A percentile compares a stretch with the other conserved stretches of the same genome.
Conservation (phyloP, 768 basidiomycete genomes). For the Psilocybe azurescens region DNA sequence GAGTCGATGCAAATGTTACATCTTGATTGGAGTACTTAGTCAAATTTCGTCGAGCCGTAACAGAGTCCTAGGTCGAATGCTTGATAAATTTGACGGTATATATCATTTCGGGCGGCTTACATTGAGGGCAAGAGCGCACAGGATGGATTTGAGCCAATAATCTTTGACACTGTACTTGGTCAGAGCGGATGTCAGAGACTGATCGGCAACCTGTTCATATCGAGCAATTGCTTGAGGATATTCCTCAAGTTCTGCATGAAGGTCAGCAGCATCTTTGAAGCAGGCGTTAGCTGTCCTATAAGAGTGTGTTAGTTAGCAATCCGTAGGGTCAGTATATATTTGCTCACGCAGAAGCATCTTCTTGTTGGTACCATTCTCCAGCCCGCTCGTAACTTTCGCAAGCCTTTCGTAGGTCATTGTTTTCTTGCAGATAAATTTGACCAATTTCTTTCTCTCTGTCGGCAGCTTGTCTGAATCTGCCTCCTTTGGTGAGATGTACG, state of each 20-base stretch:
- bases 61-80: conserved; percentile 65
- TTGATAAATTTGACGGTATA: background rate
- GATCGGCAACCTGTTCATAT: conserved; percentile 90
- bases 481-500: conserved; percentile 77
- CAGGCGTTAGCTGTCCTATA: conserved; percentile 92
- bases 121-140: conserved; percentile 88
- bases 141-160: conserved; percentile 87
- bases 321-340: conserved; percentile 1
- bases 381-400: conserved; percentile 92
- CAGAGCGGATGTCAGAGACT: conserved; percentile 77
- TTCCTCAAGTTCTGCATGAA: conserved; percentile 88
- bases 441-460: conserved; percentile 98
- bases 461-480: conserved; percentile 96
- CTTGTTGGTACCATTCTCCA: conserved; percentile 97
- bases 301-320: background rate
- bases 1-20: conserved; percentile 82
- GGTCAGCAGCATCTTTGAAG: conserved; percentile 95
- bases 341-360: conserved; percentile 94
- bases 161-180: conserved; percentile 99
- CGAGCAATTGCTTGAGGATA: conserved; percentile 84
- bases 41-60: conserved; percentile 83
- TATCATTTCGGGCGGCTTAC: conserved; percentile 49
- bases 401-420: conserved; percentile 79
- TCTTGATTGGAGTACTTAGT: conserved; percentile 82
- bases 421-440: conserved; percentile 88